These are phyloP conservation scores for Herpetospermum pedunculosum DNA, from an alignment of 306 rosid species.

Conservation along the genomic window DNA sequence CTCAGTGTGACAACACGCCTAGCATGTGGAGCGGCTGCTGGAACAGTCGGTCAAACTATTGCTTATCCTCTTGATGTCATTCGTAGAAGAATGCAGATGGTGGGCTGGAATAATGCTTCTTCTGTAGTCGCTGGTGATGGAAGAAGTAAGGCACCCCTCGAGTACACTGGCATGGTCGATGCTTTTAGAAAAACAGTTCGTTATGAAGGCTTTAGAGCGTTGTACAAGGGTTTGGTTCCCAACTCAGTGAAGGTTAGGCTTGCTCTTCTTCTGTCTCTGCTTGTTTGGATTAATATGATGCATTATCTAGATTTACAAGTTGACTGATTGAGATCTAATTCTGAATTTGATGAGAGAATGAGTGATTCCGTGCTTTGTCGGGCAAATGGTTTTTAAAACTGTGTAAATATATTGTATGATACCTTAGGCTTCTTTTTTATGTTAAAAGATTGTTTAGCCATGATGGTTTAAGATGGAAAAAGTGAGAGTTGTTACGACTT, in stretches of 20 bases:
- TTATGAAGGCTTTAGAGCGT: slow-evolving; percentile 86
- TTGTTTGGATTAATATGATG: neutral
- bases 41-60: slow-evolving; percentile 90
- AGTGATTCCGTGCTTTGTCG: neutral
- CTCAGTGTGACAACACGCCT: slow-evolving; percentile 76
- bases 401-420: neutral
- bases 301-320: neutral
- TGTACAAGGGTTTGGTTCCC: slow-evolving; percentile 98
- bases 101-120: slow-evolving; percentile 92
- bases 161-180: slow-evolving; percentile 88
- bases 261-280: neutral
- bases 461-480: neutral
- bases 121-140: slow-evolving; percentile 83
- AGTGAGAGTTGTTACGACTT: neutral
- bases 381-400: neutral
- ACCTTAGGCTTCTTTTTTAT: neutral
- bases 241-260: slow-evolving; percentile 85
- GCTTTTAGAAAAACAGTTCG: slow-evolving; percentile 94
- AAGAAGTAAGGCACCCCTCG: slow-evolving; percentile 57
- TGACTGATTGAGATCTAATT: neutral
- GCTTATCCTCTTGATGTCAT: slow-evolving; percentile 99
- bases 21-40: slow-evolving; percentile 99
- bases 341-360: neutral
- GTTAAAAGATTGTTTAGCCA: neutral
- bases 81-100: slow-evolving; percentile 99